Percentiles rank a stretch among this genome's conserved stretches.
Evolutionary conservation across 2,329 filamentous ascomycete species (phyloP).

Genomic region (Exophiala sp.): DNA sequence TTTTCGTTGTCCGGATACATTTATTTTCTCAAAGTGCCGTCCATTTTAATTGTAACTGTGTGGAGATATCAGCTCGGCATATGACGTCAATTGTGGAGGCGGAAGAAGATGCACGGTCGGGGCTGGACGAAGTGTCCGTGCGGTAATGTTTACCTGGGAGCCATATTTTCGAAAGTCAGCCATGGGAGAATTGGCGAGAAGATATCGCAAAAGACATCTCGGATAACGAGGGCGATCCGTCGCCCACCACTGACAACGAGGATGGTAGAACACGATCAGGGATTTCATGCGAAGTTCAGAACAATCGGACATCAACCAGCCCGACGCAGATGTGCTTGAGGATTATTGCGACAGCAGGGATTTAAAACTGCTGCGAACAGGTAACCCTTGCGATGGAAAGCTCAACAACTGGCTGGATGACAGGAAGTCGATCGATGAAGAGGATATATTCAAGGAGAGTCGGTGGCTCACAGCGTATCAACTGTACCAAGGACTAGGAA

Average conservation of each 20-base stretch:
- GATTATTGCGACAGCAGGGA: background rate
- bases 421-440: background rate
- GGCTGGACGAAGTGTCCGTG: background rate
- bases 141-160: background rate
- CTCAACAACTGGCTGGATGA: background rate
- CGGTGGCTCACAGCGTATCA: background rate
- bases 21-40: too few species aligned
- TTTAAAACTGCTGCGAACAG: background rate
- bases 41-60: too few species aligned
- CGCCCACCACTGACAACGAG: too few species aligned
- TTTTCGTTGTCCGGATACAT: too few species aligned
- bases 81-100: too few species aligned
- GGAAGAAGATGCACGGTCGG: background rate
- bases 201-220: background rate
- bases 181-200: background rate
- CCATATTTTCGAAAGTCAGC: background rate
- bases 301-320: background rate
- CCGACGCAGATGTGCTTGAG: background rate
- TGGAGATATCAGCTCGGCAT: too few species aligned
- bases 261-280: background rate
- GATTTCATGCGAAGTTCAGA: constrained; percentile 1
- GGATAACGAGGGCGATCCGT: background rate
- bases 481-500: background rate
- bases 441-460: background rate
- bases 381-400: background rate